Base-by-base conservation (phyloP, 2,329 filamentous ascomycete species). In the Dryadomyces sulphureus region DNA sequence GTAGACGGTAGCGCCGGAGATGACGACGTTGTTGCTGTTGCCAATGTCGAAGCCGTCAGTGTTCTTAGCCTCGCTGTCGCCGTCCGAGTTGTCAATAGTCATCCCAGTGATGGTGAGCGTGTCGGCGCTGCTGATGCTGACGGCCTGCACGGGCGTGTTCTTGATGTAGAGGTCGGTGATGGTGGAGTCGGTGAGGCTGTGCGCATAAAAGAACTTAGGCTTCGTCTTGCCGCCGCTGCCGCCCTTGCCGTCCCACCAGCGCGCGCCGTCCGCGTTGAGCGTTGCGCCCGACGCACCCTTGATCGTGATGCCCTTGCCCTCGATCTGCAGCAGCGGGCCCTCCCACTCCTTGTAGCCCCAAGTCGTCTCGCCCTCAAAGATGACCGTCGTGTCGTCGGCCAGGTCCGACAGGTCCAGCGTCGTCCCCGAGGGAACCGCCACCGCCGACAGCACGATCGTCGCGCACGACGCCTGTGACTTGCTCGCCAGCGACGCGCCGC, bases 41-140 rank as follows among this genome's bases (percentile, higher is more conserved):
- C 70, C 69, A 42, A 79, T 65, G 48, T 78, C 73, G 52, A 78
- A 79, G 1, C 66, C 75, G 54, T 78, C 75, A 1, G 73, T 78
- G 64, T 79, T 79, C 53, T 70, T 59, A 2, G 66, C 75, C 52
- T 77, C 74, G 2, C n/a, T 48, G 49, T 65, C 61, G 7, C 64
- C 64, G 7, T 54, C 56, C 4, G 59, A 58, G 56, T 64, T 67
- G 49, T 68, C 60, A 25, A 68, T 56, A 38, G 54, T 60, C 45
- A 68, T 54, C 38, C 52, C 54, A 19, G 56, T 59, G 8, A 67
- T 50, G 5, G 55, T 57, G 4, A 68, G 54, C 47, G 59, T 56
- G 20, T 55, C 62, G 40, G 50, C 57, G 22, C 52, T 45, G 52
- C 59, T 63, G 52, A 69, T 65, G 56, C 59, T 62, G 50, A 68